Evolutionary conservation across 441 rosid species (phyloP).

Genomic region (Aleurites moluccanus): DNA sequence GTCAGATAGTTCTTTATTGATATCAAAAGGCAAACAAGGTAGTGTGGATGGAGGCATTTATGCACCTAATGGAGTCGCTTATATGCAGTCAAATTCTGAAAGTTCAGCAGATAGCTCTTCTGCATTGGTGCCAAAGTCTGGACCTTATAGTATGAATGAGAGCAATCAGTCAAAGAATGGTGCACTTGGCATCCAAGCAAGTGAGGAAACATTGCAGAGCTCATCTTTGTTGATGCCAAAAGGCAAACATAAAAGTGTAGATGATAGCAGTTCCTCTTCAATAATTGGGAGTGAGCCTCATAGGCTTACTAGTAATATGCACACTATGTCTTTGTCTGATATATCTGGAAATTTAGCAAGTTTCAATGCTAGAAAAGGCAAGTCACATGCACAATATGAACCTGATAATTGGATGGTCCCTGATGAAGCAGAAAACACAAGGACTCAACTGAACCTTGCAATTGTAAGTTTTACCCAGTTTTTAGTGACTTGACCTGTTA

Average conservation of each 20-base stretch:
- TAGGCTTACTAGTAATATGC: slow-evolving; percentile 39
- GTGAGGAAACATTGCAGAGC: slow-evolving; percentile 28
- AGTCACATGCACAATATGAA: slow-evolving; percentile 49
- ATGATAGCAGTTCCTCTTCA: slow-evolving; percentile 39
- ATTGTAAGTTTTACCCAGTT: slow-evolving; percentile 59
- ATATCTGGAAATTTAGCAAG: slow-evolving; percentile 38
- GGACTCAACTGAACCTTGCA: slow-evolving; percentile 88
- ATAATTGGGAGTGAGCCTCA: slow-evolving; percentile 27
- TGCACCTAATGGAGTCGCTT: slow-evolving; percentile 23
- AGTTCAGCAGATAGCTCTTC: slow-evolving; percentile 36
- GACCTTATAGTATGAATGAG: slow-evolving; percentile 21
- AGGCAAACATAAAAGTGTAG: slow-evolving; percentile 38
- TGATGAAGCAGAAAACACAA: slow-evolving; percentile 53
- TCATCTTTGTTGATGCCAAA: slow-evolving; percentile 34
- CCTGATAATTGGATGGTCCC: slow-evolving; percentile 94
- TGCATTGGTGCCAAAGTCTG: slow-evolving; percentile 34
- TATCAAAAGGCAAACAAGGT: slow-evolving; percentile 39
- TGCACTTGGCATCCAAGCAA: slow-evolving; percentile 27
- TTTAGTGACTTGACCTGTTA: slow-evolving; percentile 7
- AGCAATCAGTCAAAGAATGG: slow-evolving; percentile 26
- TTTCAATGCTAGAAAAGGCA: slow-evolving; percentile 33
- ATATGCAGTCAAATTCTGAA: slow-evolving; percentile 24
- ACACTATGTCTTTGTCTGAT: slow-evolving; percentile 38
- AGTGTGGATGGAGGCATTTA: slow-evolving; percentile 27
- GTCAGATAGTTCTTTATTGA: slow-evolving; percentile 35